Evolutionary conservation across 768 basidiomycete genomes (phyloP).

Genomic region (Chiua virens): DNA sequence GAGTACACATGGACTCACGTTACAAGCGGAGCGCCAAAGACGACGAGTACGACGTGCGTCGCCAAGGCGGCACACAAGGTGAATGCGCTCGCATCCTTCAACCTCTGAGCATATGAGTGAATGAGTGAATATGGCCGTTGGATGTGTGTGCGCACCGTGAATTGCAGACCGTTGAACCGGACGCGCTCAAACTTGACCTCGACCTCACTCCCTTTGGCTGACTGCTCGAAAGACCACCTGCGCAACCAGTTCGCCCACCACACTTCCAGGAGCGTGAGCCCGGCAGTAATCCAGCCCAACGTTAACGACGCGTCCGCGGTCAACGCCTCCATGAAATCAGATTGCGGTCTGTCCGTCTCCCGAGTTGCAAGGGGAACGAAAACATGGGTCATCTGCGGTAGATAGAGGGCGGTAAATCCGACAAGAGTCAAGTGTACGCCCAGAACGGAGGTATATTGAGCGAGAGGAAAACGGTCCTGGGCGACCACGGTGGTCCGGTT

Average conservation of each 20-base stretch:
- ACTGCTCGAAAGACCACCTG: constrained; percentile 51
- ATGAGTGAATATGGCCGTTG: constrained; percentile 1
- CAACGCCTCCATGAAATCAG: constrained; percentile 64
- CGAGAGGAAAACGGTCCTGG: constrained; percentile 44
- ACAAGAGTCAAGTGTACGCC: constrained; percentile 69
- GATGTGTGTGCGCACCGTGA: constrained; percentile 37
- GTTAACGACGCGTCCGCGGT: constrained; percentile 62
- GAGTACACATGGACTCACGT: constrained; percentile 40
- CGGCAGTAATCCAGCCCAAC: constrained; percentile 54
- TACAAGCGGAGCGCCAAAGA: constrained; percentile 75
- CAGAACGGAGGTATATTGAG: constrained; percentile 63
- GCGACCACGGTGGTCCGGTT: not conserved
- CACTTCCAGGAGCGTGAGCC: constrained; percentile 52
- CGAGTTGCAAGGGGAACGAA: constrained; percentile 36
- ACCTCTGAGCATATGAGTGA: constrained; percentile 38
- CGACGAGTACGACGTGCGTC: constrained; percentile 50
- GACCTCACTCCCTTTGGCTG: constrained; percentile 40
- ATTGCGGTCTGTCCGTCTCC: constrained; percentile 62
- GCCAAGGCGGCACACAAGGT: constrained; percentile 50
- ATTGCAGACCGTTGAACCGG: constrained; percentile 37
- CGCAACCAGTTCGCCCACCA: constrained; percentile 77
- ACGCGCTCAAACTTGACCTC: constrained; percentile 44
- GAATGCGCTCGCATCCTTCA: constrained; percentile 49
- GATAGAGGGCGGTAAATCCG: constrained; percentile 61
- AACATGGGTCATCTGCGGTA: constrained; percentile 62